These are phyloP conservation scores for Syzygium aromaticum DNA, from an alignment of 345 rosid species.

Conservation along the genomic window DNA sequence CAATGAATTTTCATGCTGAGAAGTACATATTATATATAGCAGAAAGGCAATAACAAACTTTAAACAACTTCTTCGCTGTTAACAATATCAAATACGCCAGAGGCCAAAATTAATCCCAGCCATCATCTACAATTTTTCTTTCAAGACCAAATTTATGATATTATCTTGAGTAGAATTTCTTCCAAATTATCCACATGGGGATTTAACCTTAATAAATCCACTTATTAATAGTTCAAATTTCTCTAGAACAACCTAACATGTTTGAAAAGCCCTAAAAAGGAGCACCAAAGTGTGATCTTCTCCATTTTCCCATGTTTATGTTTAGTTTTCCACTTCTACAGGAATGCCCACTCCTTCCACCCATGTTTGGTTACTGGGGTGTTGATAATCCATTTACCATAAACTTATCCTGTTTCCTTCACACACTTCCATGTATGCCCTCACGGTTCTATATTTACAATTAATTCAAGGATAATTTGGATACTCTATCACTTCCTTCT, in stretches of 20 bases:
- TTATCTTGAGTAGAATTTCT: neutral
- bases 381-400: neutral
- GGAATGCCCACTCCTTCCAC: neutral
- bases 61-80: neutral
- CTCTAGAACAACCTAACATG: neutral
- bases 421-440: neutral
- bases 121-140: neutral
- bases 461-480: neutral
- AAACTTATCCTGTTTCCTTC: neutral
- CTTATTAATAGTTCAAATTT: neutral
- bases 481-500: neutral
- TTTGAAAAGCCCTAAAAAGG: neutral
- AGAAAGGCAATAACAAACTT: neutral
- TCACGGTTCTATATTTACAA: neutral
- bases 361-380: neutral
- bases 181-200: neutral
- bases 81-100: neutral
- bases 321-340: neutral
- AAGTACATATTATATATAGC: neutral
- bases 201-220: neutral
- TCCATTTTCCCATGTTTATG: neutral
- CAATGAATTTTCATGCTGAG: constrained; percentile 3
- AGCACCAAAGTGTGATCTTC: neutral
- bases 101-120: neutral
- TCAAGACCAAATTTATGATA: neutral